Conservation (phyloP, 768 basidiomycete species). For the Mycena rosella region DNA sequence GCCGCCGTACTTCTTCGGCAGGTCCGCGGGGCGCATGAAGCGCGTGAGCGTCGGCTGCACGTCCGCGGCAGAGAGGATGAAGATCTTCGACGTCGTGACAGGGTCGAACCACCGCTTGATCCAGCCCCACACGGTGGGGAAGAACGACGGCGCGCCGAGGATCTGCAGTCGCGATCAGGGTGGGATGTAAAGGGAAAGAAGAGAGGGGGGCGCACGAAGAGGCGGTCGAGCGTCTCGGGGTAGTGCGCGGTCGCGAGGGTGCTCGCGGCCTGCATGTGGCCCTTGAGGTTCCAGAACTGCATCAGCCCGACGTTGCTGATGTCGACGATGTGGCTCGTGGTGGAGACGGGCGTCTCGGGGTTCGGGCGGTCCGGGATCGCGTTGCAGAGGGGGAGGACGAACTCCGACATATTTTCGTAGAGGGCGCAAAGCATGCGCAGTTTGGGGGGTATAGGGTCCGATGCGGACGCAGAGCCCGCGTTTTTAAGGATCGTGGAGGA, state of each 20-base stretch:
- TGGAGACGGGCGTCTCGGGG: constrained; percentile 53
- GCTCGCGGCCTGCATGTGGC: constrained; percentile 68
- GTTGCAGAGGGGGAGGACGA: constrained; percentile 61
- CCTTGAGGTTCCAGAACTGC: constrained; percentile 59
- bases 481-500: constrained; percentile 28
- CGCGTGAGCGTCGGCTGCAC: constrained; percentile 55
- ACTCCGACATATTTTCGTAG: constrained; percentile 62
- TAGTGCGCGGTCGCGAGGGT: constrained; percentile 67
- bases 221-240: constrained; percentile 65
- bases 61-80: constrained; percentile 58
- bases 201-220: constrained; percentile 38
- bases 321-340: constrained; percentile 64
- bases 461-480: constrained; percentile 2
- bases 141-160: constrained; percentile 72
- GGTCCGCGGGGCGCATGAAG: constrained; percentile 56
- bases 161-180: constrained; percentile 41
- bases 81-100: constrained; percentile 67
- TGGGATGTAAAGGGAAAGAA: too few relatives aligned
- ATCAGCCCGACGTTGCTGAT: constrained; percentile 57
- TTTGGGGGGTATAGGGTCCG: constrained; percentile 24
- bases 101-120: constrained; percentile 72
- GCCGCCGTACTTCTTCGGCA: constrained; percentile 70
- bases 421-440: constrained; percentile 45
- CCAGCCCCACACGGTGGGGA: constrained; percentile 72
- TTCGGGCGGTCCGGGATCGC: constrained; percentile 52